Base-by-base conservation (phyloP, 345 rosid species). In the Brassica cretica region DNA sequence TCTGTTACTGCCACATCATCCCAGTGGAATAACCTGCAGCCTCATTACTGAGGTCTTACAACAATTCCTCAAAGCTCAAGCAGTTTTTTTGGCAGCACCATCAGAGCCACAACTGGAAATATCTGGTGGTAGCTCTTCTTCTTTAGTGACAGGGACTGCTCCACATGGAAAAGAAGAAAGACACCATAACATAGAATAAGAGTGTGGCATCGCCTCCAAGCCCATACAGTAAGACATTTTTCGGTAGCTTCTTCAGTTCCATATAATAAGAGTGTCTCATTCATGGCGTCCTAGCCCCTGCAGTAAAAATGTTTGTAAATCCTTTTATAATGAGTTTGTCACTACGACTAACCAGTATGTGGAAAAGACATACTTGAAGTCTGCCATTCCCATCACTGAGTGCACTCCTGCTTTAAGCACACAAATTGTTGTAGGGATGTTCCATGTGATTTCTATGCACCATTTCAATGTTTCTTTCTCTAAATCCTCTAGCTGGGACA, bases 351-450 rank as follows among this genome's bases (percentile, higher is more conserved):
- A 35, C 10, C 41, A 35, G 41, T 35, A 35, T 35, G 10, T 41
- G 3, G 55, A 5, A 66, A 25, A 6, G 59, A 24, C 7, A 24
- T 80, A 92, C 97, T 91, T 89, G 96, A 71, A 92, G 92, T 76
- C 97, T 93, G 2, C 93, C 93, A 58, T 92, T 93, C 33, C 95
- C 98, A 62, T 94, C 97, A 55, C 88, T 97, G 0, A 87, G 95
- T 27, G 98, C 97, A 92, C 88, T 75, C 97, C 86, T 64, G 98
- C 86, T 77, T 94, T 94, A 27, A 91, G 93, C 70, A 94, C 90
- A 65, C 97, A 86, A 68, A 92, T 83, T 1, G 98, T 98, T 1
- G 97, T 92, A 14, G 98, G 94, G 74, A 94, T 94, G 70, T 94
- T 94, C 65, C 92, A 82, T 70, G 90, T 81, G 74, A 92, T 89